Evolutionary conservation across 805 yeast genomes (phyloP), one percentile per base, ranked within the genome.

Genomic region (Lachancea waltii): DNA sequence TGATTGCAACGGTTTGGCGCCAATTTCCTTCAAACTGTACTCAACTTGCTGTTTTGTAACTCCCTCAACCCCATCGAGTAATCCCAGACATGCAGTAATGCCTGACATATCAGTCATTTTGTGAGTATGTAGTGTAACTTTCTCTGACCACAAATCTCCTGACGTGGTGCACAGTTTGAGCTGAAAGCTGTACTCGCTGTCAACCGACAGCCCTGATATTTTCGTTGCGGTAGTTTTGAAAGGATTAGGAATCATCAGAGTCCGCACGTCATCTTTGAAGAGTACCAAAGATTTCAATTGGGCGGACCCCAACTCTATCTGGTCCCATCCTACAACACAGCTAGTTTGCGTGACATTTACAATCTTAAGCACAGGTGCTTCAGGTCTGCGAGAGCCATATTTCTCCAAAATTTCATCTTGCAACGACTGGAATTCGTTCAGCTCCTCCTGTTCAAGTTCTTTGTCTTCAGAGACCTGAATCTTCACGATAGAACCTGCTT

Each of bases 101-200:
- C 98, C 98, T 2, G 85, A 73, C 50, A 92, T 70, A 62, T 92
- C 97, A 0, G 96, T 87, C 97, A 90, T 87, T 55, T 86, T 89
- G 59, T 87, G 97, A 3, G 98, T 92, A 41, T 75, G 80, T 11
- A 89, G 75, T 34, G 72, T 72, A 17, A 90, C 58, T 15, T 63
- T 63, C 31, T 86, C 80, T 8, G 95, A 84, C 53, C 67, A 67
- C 51, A 72, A 85, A 8, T 71, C 69, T n/a, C 98, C 98, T 0
- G 97, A 94, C 0, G 95, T 81, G 6, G 98, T 89, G 41, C 79
- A 81, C 56, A 92, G 67, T 48, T 79, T 75, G 51, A 92, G 71
- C 54, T 81, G 86, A 63, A 92, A 90, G 30, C 71, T 73, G 62
- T 84, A 90, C 34, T 73, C 70, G 18, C 85, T 79, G 56, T 90